These are phyloP conservation scores for Pleurozium schreberi DNA, from an alignment of 225 moss, liverwort and hornwort genomes.

Conservation along the genomic window DNA sequence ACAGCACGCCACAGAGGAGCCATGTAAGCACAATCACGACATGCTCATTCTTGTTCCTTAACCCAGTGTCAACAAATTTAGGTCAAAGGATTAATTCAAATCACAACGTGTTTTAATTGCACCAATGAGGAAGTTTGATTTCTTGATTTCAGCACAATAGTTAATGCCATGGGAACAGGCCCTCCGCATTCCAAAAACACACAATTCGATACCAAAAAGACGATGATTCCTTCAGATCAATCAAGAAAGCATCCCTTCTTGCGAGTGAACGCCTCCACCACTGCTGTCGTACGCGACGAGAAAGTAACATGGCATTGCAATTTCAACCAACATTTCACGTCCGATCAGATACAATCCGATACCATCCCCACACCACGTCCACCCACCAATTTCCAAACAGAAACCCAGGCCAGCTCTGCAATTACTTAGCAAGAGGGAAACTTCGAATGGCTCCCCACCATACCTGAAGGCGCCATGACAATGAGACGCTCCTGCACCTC, in stretches of 20 bases:
- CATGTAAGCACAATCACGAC: background rate
- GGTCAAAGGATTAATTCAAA: background rate
- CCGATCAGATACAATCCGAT: background rate
- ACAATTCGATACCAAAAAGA: background rate
- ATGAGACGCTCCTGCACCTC: conserved; percentile 66
- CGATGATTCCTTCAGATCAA: background rate
- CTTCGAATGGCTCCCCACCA: background rate
- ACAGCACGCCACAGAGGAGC: background rate
- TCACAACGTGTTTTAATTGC: background rate
- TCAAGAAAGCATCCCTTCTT: background rate
- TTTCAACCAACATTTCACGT: background rate
- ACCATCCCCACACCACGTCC: background rate
- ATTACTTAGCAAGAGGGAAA: background rate
- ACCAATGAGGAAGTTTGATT: background rate
- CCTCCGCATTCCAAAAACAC: background rate
- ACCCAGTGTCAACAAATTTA: background rate
- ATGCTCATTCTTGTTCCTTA: background rate
- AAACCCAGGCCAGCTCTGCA: background rate
- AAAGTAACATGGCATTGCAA: background rate
- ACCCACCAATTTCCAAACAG: background rate
- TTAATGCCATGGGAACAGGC: background rate
- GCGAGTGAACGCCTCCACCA: background rate
- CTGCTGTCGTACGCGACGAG: background rate
- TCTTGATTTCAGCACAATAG: background rate
- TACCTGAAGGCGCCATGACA: conserved; percentile 98